Evolutionary conservation across 768 basidiomycete genomes (phyloP), one percentile per base, ranked within the genome.

Genomic region (Clathrus columnatus): DNA sequence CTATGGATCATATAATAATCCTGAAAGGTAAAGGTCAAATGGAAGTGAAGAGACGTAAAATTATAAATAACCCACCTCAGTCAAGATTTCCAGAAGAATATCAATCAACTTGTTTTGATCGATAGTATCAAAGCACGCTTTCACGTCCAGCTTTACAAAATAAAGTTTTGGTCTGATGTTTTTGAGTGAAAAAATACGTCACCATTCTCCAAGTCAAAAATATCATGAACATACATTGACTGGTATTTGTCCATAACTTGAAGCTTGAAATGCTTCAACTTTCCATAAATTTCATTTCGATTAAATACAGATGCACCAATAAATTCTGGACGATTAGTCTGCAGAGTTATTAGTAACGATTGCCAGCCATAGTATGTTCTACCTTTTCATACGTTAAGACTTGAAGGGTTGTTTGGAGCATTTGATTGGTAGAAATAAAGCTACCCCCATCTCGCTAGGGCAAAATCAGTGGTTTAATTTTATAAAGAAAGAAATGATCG

Each of bases 131-230:
- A 97, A 99, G 62, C 93, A 96, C 6, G 95, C 85, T 58, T 87
- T 87, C 17, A 98, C 92, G 65, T 99, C 96, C 23, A 96, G 81
- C 68, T 99, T 99, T 50, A 93, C 94, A 62, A 99, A 95, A 68
- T 93, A 98, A 5, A 98, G 69, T 59, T 83, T 83, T 0, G 94
- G 91, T 32, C 94, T 95, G 26, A 10, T n/a, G 11, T 30, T 32
- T 5, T 21, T 56, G 14, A 32, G 8, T 26, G 43, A 24, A 41
- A 50, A 26, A 29, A 20, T 29, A 7, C 48, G 6, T 27, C 16
- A 30, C 27, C 7, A 5, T 36, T 27, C 28, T 16, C 1, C 23
- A 20, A 8, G 48, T 10, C 46, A 48, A 29, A 20, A 26, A 18
- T n/a, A n/a, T 6, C 41, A 20, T 2, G n/a, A 28, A 59, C 75